These are phyloP conservation scores for Salix purpurea DNA, from an alignment of 345 rosid species.

Conservation along the genomic window DNA sequence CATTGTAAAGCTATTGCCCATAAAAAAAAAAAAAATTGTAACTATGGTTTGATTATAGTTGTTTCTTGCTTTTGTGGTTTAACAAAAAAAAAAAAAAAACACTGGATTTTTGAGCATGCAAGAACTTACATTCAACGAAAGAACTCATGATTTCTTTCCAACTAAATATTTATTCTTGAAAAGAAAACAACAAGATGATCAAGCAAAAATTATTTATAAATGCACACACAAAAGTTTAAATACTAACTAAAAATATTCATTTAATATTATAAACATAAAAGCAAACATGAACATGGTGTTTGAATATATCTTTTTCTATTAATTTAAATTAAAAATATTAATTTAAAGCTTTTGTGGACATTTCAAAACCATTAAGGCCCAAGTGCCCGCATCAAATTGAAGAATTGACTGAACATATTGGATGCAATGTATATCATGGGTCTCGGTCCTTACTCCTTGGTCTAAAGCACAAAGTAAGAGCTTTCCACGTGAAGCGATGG, in stretches of 20 bases:
- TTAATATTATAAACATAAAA: too few relatives aligned
- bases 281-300: not conserved
- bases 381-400: not conserved
- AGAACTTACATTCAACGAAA: too few relatives aligned
- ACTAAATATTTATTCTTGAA: too few relatives aligned
- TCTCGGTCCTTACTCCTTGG: not conserved
- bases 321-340: not conserved
- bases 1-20: too few relatives aligned
- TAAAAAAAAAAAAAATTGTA: too few relatives aligned
- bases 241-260: too few relatives aligned
- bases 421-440: slow-evolving; percentile 2
- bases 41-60: too few relatives aligned
- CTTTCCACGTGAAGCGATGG: slow-evolving; percentile 28
- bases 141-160: too few relatives aligned
- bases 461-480: slow-evolving; percentile 21
- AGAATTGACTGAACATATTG: not conserved
- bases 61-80: too few relatives aligned
- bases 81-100: too few relatives aligned
- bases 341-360: not conserved
- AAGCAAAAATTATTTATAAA: not conserved
- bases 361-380: not conserved
- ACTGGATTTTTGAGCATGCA: too few relatives aligned
- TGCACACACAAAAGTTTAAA: not conserved
- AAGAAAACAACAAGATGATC: too few relatives aligned
- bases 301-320: not conserved